Conservation (phyloP, 768 basidiomycete genomes). For the Suillus hirtellus region DNA sequence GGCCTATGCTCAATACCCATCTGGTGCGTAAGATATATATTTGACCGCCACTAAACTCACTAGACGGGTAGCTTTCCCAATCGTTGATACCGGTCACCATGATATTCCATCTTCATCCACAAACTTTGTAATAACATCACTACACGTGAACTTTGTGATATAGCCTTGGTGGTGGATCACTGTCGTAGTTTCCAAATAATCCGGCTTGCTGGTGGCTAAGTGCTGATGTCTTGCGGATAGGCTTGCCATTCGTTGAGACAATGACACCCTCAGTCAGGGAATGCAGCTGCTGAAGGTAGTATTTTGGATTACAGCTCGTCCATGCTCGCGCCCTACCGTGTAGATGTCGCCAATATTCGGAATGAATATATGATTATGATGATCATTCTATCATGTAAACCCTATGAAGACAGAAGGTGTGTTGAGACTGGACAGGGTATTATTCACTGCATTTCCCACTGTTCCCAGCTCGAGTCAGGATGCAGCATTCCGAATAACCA, state of each 20-base stretch:
- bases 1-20: not conserved
- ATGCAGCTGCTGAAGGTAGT: not conserved
- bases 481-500: not conserved
- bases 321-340: not conserved
- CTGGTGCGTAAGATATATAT: not conserved
- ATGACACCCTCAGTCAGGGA: not conserved
- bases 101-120: not conserved
- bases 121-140: not conserved
- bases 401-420: not conserved
- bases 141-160: not conserved
- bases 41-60: not conserved
- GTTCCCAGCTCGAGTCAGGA: not conserved
- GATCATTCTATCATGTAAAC: not conserved
- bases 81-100: not conserved
- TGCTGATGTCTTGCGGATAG: not conserved
- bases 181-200: not conserved
- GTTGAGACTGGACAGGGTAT: not conserved
- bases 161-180: not conserved
- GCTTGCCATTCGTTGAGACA: not conserved
- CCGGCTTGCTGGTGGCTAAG: not conserved
- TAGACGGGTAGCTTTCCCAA: not conserved
- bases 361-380: not conserved
- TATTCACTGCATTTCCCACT: not conserved
- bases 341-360: not conserved
- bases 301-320: not conserved